Evolutionary conservation across 768 basidiomycete genomes (phyloP).

Genomic region (Phylloporus sp.): DNA sequence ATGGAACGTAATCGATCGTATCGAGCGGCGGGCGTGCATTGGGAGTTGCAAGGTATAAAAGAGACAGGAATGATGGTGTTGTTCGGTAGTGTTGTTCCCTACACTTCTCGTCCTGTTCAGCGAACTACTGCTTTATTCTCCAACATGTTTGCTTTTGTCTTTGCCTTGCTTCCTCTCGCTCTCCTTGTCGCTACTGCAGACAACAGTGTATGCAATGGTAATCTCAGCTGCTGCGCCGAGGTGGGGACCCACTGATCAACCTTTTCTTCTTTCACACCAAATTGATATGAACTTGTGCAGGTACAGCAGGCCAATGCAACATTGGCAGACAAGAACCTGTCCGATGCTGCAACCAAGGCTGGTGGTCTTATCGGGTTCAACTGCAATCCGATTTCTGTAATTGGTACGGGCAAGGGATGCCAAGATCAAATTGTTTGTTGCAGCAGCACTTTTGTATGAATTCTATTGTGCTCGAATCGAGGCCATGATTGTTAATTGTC

Average conservation of each 20-base stretch:
- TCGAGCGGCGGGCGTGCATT: too few relatives aligned
- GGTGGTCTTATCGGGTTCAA: not conserved
- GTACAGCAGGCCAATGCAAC: too few relatives aligned
- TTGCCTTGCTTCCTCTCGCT: constrained; percentile 18
- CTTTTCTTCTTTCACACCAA: too few relatives aligned
- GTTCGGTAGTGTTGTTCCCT: not conserved
- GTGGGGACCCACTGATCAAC: too few relatives aligned
- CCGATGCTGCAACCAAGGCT: not conserved
- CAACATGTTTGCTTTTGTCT: constrained; percentile 16
- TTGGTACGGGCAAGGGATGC: not conserved
- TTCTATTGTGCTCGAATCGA: too few relatives aligned
- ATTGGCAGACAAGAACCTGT: too few relatives aligned
- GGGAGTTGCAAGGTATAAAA: too few relatives aligned
- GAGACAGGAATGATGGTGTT: not conserved
- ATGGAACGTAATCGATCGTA: too few relatives aligned
- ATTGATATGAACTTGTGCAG: too few relatives aligned
- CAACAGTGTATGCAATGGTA: constrained; percentile 9
- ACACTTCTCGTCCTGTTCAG: not conserved
- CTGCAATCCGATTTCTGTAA: not conserved
- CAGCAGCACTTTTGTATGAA: too few relatives aligned
- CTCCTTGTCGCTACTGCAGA: constrained; percentile 9
- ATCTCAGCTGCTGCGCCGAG: constrained; percentile 10
- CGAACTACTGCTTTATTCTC: not conserved
- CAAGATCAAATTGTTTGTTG: too few relatives aligned
- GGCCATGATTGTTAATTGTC: too few relatives aligned